Evolutionary conservation across 129 eudicot species (phyloP).

Genomic region (carrot (Daucus carota)): DH1_v3.0 NC_030381.2:27650501-27651000

Average conservation of each 20-base stretch:
- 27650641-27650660: neutral
- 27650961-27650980: neutral
- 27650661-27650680: conserved; percentile 1
- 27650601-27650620: neutral
- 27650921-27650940: neutral
- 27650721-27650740: conserved; percentile 7
- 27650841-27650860: neutral
- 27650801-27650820: conserved; percentile 1
- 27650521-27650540: neutral
- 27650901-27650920: neutral
- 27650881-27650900: neutral
- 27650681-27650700: conserved; percentile 8
- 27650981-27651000: neutral
- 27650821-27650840: conserved; percentile 10
- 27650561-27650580: neutral
- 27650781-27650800: conserved; percentile 7
- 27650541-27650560: neutral
- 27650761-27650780: conserved; percentile 6
- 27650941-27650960: neutral
- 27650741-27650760: conserved; percentile 1
- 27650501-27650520: neutral
- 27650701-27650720: neutral
- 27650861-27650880: neutral
- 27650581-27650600: neutral
- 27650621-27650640: neutral